phyloP scores from a whole-genome alignment of 2,329 filamentous ascomycete species.

The Chaetomium olivaceum region DNA sequence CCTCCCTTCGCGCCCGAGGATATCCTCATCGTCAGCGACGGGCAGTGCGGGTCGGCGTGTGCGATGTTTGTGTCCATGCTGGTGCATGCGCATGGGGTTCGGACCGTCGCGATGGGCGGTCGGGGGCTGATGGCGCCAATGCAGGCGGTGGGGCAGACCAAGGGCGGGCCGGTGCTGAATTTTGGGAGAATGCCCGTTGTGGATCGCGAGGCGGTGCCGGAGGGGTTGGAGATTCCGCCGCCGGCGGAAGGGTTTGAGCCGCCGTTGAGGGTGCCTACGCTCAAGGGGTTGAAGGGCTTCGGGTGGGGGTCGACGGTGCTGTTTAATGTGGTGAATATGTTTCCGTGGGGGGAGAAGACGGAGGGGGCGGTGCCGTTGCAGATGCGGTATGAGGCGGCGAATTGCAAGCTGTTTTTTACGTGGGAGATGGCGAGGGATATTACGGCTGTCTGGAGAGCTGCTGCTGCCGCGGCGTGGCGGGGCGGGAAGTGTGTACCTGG shows the following conservation, averaged over 20 bases:
- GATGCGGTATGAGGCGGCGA: constrained; percentile 57
- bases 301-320: not conserved
- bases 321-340: constrained; percentile 21
- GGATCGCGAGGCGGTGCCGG: not conserved
- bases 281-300: not conserved
- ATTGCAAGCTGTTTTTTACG: constrained; percentile 60
- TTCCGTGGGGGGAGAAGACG: constrained; percentile 9
- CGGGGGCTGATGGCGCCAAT: constrained; percentile 52
- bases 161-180: constrained; percentile 48
- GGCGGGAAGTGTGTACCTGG: constrained; percentile 22
- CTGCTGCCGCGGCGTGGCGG: constrained; percentile 42
- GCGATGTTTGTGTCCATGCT: constrained; percentile 59
- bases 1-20: constrained; percentile 41
- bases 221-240: not conserved
- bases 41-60: constrained; percentile 61
- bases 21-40: constrained; percentile 52
- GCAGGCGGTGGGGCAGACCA: constrained; percentile 60
- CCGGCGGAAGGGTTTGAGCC: not conserved
- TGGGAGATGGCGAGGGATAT: constrained; percentile 50
- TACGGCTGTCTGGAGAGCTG: constrained; percentile 50
- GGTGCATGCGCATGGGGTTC: constrained; percentile 52
- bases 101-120: constrained; percentile 59
- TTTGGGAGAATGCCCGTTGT: constrained; percentile 28
- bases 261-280: constrained; percentile 1
- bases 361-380: constrained; percentile 49